Conservation (phyloP, 2,329 filamentous ascomycete species). For the Diplodia seriata region DNA sequence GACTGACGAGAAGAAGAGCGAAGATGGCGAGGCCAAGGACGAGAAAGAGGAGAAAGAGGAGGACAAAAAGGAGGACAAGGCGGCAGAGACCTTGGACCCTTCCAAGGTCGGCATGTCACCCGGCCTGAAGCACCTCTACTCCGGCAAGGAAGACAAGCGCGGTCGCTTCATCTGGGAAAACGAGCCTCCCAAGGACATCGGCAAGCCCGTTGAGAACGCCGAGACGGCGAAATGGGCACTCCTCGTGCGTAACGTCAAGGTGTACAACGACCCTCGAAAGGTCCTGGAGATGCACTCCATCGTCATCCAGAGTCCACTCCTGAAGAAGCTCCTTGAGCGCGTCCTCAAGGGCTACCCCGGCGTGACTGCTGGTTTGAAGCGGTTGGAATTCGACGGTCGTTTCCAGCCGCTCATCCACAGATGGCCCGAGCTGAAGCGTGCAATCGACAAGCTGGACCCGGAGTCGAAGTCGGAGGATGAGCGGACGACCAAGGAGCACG, state of each 20-base stretch:
- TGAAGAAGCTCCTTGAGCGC: slow-evolving; percentile 63
- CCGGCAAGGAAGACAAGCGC: slow-evolving; percentile 50
- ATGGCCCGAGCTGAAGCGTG: slow-evolving; percentile 55
- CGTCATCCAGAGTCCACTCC: slow-evolving; percentile 66
- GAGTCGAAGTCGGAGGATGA: slow-evolving; percentile 38
- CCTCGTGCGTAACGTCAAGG: slow-evolving; percentile 60
- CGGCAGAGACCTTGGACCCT: slow-evolving; percentile 35
- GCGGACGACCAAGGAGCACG: slow-evolving; percentile 48
- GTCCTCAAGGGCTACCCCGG: slow-evolving; percentile 67
- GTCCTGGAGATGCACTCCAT: slow-evolving; percentile 68
- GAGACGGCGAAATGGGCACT: slow-evolving; percentile 66
- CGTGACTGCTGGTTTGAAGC: slow-evolving; percentile 64
- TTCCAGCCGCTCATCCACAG: slow-evolving; percentile 72
- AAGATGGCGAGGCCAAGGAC: slow-evolving; percentile 14
- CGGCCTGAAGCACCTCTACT: slow-evolving; percentile 57
- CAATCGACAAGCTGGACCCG: slow-evolving; percentile 26
- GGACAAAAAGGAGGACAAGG: slow-evolving; percentile 13
- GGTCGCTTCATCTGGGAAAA: slow-evolving; percentile 64
- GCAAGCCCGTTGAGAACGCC: slow-evolving; percentile 65
- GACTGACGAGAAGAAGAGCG: not conserved
- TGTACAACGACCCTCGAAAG: slow-evolving; percentile 60
- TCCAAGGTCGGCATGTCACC: slow-evolving; percentile 48
- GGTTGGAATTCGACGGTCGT: slow-evolving; percentile 65
- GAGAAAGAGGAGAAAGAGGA: slow-evolving; percentile 25
- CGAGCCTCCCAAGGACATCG: slow-evolving; percentile 49